These are phyloP conservation scores for Trypanosoma boissoni DNA, from an alignment of 208 protist species.

Conservation along the genomic window DNA sequence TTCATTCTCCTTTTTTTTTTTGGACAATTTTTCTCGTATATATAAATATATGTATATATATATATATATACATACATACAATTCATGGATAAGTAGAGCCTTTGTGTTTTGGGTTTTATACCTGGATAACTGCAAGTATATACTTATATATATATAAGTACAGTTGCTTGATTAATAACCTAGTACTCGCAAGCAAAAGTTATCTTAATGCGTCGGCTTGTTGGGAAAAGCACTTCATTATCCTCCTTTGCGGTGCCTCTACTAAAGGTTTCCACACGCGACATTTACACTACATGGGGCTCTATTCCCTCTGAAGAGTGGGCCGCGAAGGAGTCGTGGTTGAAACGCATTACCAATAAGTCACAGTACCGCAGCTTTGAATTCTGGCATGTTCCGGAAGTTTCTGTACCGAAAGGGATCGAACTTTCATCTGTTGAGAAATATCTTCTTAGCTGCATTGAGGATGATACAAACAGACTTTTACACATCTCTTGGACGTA, in stretches of 20 bases:
- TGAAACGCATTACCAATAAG: constrained; percentile 73
- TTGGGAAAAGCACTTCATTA: constrained; percentile 11
- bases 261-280: constrained; percentile 27
- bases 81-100: too few species aligned
- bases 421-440: constrained; percentile 57
- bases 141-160: too few species aligned
- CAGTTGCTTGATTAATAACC: too few species aligned
- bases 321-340: constrained; percentile 62
- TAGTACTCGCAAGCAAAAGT: too few species aligned
- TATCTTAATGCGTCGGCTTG: constrained; percentile 35
- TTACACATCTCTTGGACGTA: constrained; percentile 78
- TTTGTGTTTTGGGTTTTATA: too few species aligned
- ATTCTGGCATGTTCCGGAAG: constrained; percentile 82
- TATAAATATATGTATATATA: too few species aligned
- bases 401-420: constrained; percentile 37
- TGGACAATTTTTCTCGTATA: too few species aligned
- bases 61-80: too few species aligned
- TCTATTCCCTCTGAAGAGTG: constrained; percentile 57
- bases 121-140: too few species aligned
- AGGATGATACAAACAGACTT: constrained; percentile 82
- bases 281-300: constrained; percentile 84
- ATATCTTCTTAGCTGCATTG: constrained; percentile 81
- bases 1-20: too few species aligned
- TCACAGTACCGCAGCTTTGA: constrained; percentile 83
- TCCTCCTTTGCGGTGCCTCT: constrained; percentile 11